Evolutionary conservation across 2,329 filamentous ascomycete genomes (phyloP), one percentile per base, ranked within the genome.

Genomic region (Xenosphaeropsis pyriputrescens): DNA sequence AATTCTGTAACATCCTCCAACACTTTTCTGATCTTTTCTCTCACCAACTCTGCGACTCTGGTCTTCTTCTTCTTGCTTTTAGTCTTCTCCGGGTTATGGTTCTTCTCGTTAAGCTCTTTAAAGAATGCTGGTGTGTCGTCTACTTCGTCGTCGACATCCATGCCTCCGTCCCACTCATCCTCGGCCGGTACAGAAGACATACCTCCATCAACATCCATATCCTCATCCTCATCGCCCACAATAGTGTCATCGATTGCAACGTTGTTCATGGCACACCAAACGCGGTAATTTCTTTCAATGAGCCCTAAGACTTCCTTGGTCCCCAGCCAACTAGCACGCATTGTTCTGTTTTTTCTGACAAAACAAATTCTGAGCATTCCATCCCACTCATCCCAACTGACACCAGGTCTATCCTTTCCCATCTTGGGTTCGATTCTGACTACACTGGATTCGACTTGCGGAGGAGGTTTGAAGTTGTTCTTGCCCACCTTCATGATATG

Each of bases 381-480:
- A 54, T 96, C 89, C 79, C 88, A 95, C 58, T 96, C 91, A 38
- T 93, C 85, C 60, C 89, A 96, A 55, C 77, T 84, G 45, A 96
- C 88, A 48, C 85, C 79, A 38, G 89, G 89, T 29, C 85, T 66
- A 46, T 78, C 73, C 35, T 62, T 65, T 9, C 86, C 86, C 29
- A 73, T 70, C 63, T 95, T 93, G 16, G 86, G 86, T 54, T 89
- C 84, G 47, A 95, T 81, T 42, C 88, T 73, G 35, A 95, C 86
- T 6, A 95, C 88, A 41, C 81, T 88, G 6, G 77, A 85, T 60
- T 98, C 91, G 41, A 98, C 91, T 52, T 85, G 75, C 7, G 91
- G 91, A 1, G 91, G 89, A 0, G 91, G 91, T 44, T 85, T 85
- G 70, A 96, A 98, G 64, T 96, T 96, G 61, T 93, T 91, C 61